Base-by-base conservation (phyloP, 805 yeast genomes). In the Saccharomycopsis fodiens region DNA sequence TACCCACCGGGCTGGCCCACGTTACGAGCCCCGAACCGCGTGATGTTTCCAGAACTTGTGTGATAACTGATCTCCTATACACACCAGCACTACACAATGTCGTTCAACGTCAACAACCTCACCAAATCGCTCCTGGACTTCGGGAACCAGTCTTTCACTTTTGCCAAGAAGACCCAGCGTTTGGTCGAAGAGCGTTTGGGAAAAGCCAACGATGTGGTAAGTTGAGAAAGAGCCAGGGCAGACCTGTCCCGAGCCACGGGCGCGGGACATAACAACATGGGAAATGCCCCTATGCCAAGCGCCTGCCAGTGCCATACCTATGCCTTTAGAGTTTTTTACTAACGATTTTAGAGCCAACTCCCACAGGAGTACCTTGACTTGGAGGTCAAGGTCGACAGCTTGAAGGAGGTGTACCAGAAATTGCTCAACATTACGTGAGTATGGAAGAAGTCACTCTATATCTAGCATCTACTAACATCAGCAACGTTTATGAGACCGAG, bases 111-210 rank as follows among this genome's bases (percentile, higher is more conserved):
- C 27, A 48, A 48, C 29, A 48, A 41, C 27, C 44, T 50, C 22
- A 50, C 52, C 19, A 50, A 48, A 23, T 48, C 51, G 13, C 31
- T 50, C 35, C 53, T 47, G 38, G 52, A 48, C 21, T 41, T 50
- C 30, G 42, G 49, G 16, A 49, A 44, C 29, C 51, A 50, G 25
- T 66, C 78, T 41, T 67, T 63, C 40, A 77, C 75, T 52, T 67
- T 85, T 61, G 94, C 94, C 35, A 85, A 81, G 64, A 76, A 94
- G 59, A 85, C 95, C 15, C 77, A 80, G 41, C 78, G 93, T 51
- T 61, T 82, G 60, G 76, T 86, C 38, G 91, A 85, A 63, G 95
- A 86, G 63, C 75, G 68, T 55, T 73, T 86, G 22, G 94, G 94
- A 40, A 77, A 81, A 54, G 85, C 80, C 32, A 86, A 82, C 44